A percentile compares a stretch with the other conserved stretches of the same genome.
Evolutionary conservation across 2,329 filamentous ascomycete species (phyloP).

Genomic region (Trichoderma arundinaceum): DNA sequence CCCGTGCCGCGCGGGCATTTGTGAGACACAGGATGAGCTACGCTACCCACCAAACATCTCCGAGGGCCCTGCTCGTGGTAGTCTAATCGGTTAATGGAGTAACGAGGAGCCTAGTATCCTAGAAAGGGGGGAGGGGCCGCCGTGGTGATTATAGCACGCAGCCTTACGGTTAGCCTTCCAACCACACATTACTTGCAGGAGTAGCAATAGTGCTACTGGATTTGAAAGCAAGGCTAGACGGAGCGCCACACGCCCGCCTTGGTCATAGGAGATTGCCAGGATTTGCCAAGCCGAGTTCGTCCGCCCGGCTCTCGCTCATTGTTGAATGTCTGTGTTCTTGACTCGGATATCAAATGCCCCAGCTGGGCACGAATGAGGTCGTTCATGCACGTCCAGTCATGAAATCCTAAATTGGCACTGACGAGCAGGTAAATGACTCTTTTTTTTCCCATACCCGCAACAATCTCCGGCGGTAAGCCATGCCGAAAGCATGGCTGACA

Average conservation of each 20-base stretch:
- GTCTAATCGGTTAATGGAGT: not conserved
- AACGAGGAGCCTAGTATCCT: constrained; percentile 5
- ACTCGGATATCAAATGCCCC: not conserved
- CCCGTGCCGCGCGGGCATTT: constrained; percentile 3
- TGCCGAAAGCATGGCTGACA: not conserved
- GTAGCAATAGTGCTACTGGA: constrained; percentile 8
- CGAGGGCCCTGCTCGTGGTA: constrained; percentile 12
- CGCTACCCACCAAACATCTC: constrained; percentile 5
- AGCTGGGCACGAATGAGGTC: not conserved
- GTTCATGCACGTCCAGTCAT: constrained; percentile 1
- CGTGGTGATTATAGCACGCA: constrained; percentile 5
- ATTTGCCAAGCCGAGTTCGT: constrained; percentile 20
- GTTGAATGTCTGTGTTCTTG: not conserved
- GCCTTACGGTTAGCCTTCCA: constrained; percentile 27
- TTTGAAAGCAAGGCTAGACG: not conserved
- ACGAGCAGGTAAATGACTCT: constrained; percentile 3
- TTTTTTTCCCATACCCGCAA: not conserved
- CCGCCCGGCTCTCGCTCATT: constrained; percentile 15
- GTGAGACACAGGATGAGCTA: constrained; percentile 2
- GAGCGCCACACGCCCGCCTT: constrained; percentile 2
- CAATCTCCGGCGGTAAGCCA: constrained; percentile 6
- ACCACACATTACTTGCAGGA: constrained; percentile 24
- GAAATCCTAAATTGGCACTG: not conserved
- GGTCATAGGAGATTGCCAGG: not conserved
- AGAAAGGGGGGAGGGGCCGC: constrained; percentile 18